These are phyloP conservation scores for Lobosporangium transversale DNA, from an alignment of 192 early-diverging fungal species.

Conservation along the genomic window DNA sequence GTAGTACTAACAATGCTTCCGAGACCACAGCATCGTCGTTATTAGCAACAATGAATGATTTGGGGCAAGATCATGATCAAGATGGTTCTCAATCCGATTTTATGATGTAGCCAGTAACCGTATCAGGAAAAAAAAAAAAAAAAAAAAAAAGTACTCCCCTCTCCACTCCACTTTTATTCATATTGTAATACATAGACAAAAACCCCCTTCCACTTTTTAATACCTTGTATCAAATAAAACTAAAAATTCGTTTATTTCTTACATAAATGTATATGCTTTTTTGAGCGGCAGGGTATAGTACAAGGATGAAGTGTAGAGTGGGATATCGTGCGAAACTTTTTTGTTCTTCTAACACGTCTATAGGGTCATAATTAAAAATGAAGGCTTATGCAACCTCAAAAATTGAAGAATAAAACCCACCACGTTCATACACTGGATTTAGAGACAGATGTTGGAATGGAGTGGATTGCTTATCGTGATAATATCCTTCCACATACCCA, in stretches of 20 bases:
- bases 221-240: conserved; percentile 11
- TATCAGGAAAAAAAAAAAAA: background rate
- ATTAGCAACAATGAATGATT: conserved; percentile 5
- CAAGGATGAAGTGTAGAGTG: too few species aligned
- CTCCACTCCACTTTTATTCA: background rate
- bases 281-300: too few species aligned
- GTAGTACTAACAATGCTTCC: background rate
- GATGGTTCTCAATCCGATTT: conserved; percentile 18
- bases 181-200: background rate
- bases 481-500: conserved; percentile 66
- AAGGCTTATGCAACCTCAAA: conserved; percentile 44
- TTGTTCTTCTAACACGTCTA: too few species aligned
- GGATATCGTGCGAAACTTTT: too few species aligned
- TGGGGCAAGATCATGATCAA: conserved; percentile 10
- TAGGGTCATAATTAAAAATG: too few species aligned
- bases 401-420: conserved; percentile 42
- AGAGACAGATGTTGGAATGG: conserved; percentile 52
- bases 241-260: background rate
- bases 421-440: conserved; percentile 40
- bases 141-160: background rate
- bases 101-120: conserved; percentile 19
- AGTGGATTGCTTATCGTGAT: conserved; percentile 49
- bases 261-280: too few species aligned
- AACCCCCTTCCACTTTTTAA: background rate
- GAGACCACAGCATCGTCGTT: background rate